Evolutionary conservation across 371 early-diverging fungal genomes (phyloP), one percentile per base, ranked within the genome.

Genomic region (Entomophthora muscae): DNA sequence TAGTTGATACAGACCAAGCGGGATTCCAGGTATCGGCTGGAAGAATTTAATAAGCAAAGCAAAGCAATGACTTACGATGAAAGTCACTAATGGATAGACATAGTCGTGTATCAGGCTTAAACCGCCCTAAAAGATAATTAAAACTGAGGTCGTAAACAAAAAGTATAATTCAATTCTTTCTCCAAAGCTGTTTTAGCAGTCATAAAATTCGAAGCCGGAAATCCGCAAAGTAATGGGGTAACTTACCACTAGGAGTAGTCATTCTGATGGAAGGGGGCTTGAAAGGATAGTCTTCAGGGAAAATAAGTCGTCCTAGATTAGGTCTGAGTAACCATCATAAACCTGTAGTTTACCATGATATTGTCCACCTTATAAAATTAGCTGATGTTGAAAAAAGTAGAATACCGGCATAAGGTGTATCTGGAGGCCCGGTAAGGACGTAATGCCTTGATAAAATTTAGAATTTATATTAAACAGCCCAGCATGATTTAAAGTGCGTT

Each of bases 41-140:
- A 23, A 1, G 32, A 64, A 24, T 13, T 27, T 26, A 29, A 32
- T 13, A 51, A 27, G 1, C n/a, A 42, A 24, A 52, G 5, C 42
- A 10, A 26, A 17, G 56, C 53, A 27, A 23, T 3, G 22, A 57
- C 57, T 75, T 83, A 31, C 85, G 90, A 68, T 91, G 97, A 71
- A 90, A 95, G 77, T 95, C 93, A 68, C 87, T 87, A 93, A 95
- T 95, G 65, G 88, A 84, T 64, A 93, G 76, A 71, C 98, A 98
- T 21, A 98, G 83, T 64, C 90, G 77, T 52, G 88, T 86, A 70
- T 93, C 86, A 7, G 87, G 83, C 67, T 89, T 84, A 68, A 97
- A 97, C 29, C 98, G 86, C 52, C 90, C 85, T 65, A 72, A 73
- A 0, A 64, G 56, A 21, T 28, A 57, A 23, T 27, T 32, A 71